Conservation (phyloP, 2,329 filamentous ascomycete species). For the Leptosphaerulina australis region DNA sequence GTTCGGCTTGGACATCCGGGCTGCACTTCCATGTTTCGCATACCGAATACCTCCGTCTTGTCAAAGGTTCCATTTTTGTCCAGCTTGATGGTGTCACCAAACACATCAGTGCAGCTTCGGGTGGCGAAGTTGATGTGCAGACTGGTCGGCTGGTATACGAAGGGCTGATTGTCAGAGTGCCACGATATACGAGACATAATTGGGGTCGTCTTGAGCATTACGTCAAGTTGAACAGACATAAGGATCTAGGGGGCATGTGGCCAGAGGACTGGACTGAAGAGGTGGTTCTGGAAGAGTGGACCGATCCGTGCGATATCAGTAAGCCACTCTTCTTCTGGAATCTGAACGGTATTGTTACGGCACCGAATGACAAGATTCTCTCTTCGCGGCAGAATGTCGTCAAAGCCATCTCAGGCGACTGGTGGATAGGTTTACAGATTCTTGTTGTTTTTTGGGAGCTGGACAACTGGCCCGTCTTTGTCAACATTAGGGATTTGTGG, state of each 20-base stretch:
- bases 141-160: neutral
- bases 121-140: slow-evolving; percentile 9
- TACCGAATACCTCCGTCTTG: slow-evolving; percentile 54
- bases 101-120: slow-evolving; percentile 18
- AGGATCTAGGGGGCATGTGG: neutral
- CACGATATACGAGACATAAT: slow-evolving; percentile 52
- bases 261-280: slow-evolving; percentile 32
- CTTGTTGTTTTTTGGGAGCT: slow-evolving; percentile 37
- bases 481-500: slow-evolving; percentile 1
- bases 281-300: slow-evolving; percentile 56
- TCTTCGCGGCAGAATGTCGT: neutral
- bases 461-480: slow-evolving; percentile 43
- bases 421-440: slow-evolving; percentile 32
- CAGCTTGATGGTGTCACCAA: slow-evolving; percentile 14
- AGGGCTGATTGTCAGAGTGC: slow-evolving; percentile 44
- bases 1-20: slow-evolving; percentile 57
- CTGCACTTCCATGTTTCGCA: slow-evolving; percentile 59
- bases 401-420: slow-evolving; percentile 10
- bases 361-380: neutral
- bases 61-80: slow-evolving; percentile 48
- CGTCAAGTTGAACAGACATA: neutral
- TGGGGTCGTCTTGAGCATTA: slow-evolving; percentile 51
- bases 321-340: slow-evolving; percentile 60
- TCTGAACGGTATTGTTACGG: slow-evolving; percentile 49
- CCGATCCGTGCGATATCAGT: slow-evolving; percentile 53